Percentiles rank a stretch among this genome's conserved stretches.
phyloP scores from a whole-genome alignment of 2,329 filamentous ascomycete genomes.

The Sporothrix pseudoabietina region DNA sequence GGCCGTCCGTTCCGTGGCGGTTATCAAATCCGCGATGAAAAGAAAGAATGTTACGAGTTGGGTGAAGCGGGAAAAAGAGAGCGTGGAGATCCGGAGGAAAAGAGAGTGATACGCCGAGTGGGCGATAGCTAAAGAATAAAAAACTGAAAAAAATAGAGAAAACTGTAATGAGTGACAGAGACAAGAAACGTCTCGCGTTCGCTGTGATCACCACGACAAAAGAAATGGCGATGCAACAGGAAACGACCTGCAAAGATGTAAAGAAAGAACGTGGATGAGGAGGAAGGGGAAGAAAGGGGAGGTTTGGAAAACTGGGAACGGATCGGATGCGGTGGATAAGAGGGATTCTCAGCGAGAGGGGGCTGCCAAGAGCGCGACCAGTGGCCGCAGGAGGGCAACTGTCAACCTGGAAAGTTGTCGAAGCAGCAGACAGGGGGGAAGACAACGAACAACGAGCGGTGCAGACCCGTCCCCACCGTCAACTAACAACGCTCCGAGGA shows the following conservation, averaged over 20 bases:
- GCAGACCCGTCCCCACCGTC: not conserved
- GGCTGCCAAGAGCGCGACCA: slow-evolving; percentile 3
- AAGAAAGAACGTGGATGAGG: slow-evolving; percentile 24
- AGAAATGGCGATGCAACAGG: slow-evolving; percentile 20
- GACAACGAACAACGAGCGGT: not conserved
- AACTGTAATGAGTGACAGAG: slow-evolving; percentile 26
- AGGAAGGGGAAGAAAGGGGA: slow-evolving; percentile 17
- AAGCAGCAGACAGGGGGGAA: not conserved
- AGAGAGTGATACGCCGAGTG: not conserved
- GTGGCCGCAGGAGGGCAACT: not conserved
- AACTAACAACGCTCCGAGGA: not conserved
- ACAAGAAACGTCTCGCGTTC: slow-evolving; percentile 33
- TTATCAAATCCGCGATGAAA: slow-evolving; percentile 5
- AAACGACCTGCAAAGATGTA: slow-evolving; percentile 26
- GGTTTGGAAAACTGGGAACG: slow-evolving; percentile 15
- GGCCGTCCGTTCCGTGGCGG: not conserved
- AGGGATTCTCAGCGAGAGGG: slow-evolving; percentile 4
- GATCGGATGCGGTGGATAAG: slow-evolving; percentile 15
- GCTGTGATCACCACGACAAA: slow-evolving; percentile 23
- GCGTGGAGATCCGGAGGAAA: not conserved
- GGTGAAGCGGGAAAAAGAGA: not conserved
- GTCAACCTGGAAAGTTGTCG: slow-evolving; percentile 2
- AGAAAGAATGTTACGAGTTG: slow-evolving; percentile 17
- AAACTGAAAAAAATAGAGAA: not conserved
- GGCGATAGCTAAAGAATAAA: not conserved